phyloP scores from a whole-genome alignment of 108 stramenopile genomes.

The Pseudonitzschia delicatissima region DNA sequence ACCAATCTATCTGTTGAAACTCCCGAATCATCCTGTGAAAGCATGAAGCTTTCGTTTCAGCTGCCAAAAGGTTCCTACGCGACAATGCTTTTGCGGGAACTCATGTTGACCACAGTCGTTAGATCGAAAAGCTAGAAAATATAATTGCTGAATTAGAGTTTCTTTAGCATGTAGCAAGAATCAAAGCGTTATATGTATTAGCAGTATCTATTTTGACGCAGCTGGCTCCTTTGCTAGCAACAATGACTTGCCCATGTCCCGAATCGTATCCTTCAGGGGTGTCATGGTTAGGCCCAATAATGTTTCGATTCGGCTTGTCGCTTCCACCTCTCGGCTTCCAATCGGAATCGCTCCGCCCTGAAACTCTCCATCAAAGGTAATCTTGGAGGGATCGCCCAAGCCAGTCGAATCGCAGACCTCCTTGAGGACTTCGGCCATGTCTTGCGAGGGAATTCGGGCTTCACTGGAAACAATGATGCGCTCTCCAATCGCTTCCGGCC shows the following conservation, averaged over 20 bases:
- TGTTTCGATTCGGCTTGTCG: conserved; percentile 38
- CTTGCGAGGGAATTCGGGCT: conserved; percentile 52
- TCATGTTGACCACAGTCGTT: conserved; percentile 68
- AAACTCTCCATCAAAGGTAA: conserved; percentile 62
- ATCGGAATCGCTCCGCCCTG: conserved; percentile 81
- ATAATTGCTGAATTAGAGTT: not conserved
- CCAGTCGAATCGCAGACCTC: conserved; percentile 22
- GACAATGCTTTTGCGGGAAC: conserved; percentile 76
- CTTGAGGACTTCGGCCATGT: conserved; percentile 53
- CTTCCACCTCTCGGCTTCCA: conserved; percentile 66
- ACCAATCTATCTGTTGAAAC: conserved; percentile 24
- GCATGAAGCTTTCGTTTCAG: conserved; percentile 52
- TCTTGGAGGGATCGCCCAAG: conserved; percentile 30
- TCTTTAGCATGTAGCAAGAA: too few species aligned
- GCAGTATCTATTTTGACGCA: too few species aligned
- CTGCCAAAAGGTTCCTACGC: conserved; percentile 78
- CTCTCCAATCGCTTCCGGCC: conserved; percentile 29
- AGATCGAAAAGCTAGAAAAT: not conserved
- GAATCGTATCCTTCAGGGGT: conserved; percentile 69
- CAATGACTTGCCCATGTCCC: conserved; percentile 61
- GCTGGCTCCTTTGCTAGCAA: too few species aligned
- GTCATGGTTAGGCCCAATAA: conserved; percentile 53
- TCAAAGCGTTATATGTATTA: too few species aligned
- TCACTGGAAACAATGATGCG: conserved; percentile 78
- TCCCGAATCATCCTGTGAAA: conserved; percentile 13